phyloP scores from a whole-genome alignment of 2,329 filamentous ascomycete species.

The Aspergillus spinulosporus region DNA sequence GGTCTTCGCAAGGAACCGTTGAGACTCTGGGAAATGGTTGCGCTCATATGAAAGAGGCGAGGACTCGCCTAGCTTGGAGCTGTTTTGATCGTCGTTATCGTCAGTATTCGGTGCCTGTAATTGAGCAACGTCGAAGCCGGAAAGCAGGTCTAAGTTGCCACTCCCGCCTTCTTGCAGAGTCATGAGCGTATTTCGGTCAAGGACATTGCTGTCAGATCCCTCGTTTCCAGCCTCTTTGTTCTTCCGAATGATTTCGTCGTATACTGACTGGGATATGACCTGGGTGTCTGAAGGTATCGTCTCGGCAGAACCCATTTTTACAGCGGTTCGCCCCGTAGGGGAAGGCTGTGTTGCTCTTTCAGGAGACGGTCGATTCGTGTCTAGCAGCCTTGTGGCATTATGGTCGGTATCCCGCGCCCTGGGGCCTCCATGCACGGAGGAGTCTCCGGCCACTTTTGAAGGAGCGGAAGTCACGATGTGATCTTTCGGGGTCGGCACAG shows the following conservation, averaged over 20 bases:
- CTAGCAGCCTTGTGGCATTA: constrained; percentile 24
- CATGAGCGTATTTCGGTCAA: constrained; percentile 37
- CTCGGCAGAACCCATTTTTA: constrained; percentile 39
- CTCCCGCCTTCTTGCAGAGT: constrained; percentile 45
- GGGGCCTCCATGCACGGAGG: constrained; percentile 15
- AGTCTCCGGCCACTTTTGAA: constrained; percentile 15
- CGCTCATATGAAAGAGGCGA: constrained; percentile 41
- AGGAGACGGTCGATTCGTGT: constrained; percentile 13
- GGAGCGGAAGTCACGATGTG: constrained; percentile 8
- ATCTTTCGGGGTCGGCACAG: constrained; percentile 13
- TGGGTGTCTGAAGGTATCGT: constrained; percentile 45
- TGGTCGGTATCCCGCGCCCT: constrained; percentile 14
- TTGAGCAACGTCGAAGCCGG: constrained; percentile 36
- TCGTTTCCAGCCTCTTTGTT: constrained; percentile 35
- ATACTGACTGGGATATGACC: constrained; percentile 47
- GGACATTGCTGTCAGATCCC: constrained; percentile 25
- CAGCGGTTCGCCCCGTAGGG: constrained; percentile 22
- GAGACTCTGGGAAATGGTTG: constrained; percentile 49
- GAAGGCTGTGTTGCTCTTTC: constrained; percentile 21
- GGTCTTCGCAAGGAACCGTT: constrained; percentile 46
- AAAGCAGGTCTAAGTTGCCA: constrained; percentile 46
- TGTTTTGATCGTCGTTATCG: constrained; percentile 48
- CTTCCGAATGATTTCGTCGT: constrained; percentile 41
- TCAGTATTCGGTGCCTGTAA: constrained; percentile 42
- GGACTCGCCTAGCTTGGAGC: constrained; percentile 35